A percentile compares a stretch with the other conserved stretches of the same genome.
phyloP scores from a whole-genome alignment of 2,329 filamentous ascomycete genomes.

The Claviceps maximensis region DNA sequence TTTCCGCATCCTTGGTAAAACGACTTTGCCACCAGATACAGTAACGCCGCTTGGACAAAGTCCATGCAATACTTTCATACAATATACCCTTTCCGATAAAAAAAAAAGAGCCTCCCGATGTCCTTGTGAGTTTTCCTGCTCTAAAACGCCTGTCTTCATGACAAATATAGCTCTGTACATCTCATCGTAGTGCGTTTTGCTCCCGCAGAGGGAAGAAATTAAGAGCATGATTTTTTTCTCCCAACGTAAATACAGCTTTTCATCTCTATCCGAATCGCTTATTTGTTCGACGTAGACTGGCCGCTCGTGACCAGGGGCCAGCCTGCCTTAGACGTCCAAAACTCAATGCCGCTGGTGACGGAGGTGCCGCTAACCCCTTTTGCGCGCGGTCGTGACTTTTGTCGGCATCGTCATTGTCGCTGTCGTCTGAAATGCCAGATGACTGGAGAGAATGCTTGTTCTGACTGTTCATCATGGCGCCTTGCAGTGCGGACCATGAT shows the following conservation, averaged over 20 bases:
- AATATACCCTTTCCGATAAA: too few relatives aligned
- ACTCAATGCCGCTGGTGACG: constrained; percentile 30
- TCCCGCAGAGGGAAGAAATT: neutral
- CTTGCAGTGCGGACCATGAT: constrained; percentile 40
- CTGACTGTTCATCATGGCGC: constrained; percentile 22
- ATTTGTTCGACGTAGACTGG: constrained; percentile 24
- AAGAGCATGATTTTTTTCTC: neutral
- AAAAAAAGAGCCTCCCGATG: neutral
- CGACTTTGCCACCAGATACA: neutral
- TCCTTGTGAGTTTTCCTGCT: neutral
- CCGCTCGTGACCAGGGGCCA: constrained; percentile 31
- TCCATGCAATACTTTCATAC: neutral
- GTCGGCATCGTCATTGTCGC: constrained; percentile 10
- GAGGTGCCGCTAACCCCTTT: constrained; percentile 9
- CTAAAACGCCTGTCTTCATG: neutral
- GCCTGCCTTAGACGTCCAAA: constrained; percentile 37
- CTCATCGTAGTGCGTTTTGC: neutral
- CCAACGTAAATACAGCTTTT: neutral
- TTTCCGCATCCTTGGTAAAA: neutral
- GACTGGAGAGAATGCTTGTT: constrained; percentile 4
- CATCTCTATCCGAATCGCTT: constrained; percentile 9
- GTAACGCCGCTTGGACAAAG: neutral
- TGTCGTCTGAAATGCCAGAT: constrained; percentile 15
- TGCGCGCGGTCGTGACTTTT: constrained; percentile 14
- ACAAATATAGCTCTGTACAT: neutral